These are phyloP conservation scores for Thyridium curvatum DNA, from an alignment of 2,329 filamentous ascomycete species.

Conservation along the genomic window DNA sequence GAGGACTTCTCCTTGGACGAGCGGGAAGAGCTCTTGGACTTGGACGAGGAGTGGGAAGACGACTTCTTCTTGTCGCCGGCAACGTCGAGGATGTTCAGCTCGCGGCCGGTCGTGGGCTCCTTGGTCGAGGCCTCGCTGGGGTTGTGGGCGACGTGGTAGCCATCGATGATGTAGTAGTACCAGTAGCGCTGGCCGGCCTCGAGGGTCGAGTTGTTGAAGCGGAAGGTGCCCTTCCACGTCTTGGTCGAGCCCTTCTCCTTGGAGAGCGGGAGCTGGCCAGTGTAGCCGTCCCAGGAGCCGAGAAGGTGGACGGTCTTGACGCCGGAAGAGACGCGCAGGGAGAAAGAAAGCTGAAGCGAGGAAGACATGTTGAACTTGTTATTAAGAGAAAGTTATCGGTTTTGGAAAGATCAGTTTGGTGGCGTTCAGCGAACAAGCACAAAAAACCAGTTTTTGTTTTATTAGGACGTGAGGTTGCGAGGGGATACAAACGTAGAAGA, in stretches of 20 bases:
- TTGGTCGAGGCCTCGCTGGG: conserved; percentile 81
- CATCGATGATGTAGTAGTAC: conserved; percentile 99
- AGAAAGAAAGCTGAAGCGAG: conserved; percentile 89
- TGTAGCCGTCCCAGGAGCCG: conserved; percentile 98
- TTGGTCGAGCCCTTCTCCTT: conserved; percentile 80
- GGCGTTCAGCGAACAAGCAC: conserved; percentile 41
- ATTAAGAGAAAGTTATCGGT: conserved; percentile 25
- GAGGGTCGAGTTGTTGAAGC: conserved; percentile 83
- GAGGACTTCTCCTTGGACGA: conserved; percentile 25
- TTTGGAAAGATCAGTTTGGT: conserved; percentile 12
- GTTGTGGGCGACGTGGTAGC: conserved; percentile 96
- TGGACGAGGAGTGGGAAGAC: conserved; percentile 34
- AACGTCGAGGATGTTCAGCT: conserved; percentile 95
- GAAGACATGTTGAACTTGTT: conserved; percentile 59
- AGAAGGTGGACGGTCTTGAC: conserved; percentile 97
- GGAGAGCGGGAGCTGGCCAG: conserved; percentile 87
- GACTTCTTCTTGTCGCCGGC: conserved; percentile 50
- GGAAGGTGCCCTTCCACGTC: conserved; percentile 94
- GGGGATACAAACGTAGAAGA: conserved; percentile 24
- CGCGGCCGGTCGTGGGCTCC: conserved; percentile 94
- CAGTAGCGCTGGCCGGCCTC: conserved; percentile 91
- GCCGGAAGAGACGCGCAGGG: conserved; percentile 89
- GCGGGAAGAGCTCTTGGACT: conserved; percentile 37
- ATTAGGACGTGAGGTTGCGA: conserved; percentile 29
- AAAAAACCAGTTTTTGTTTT: conserved; percentile 46